These are phyloP conservation scores for Glaciozyma antarctica DNA, from an alignment of 768 basidiomycete species.

Conservation along the genomic window DNA sequence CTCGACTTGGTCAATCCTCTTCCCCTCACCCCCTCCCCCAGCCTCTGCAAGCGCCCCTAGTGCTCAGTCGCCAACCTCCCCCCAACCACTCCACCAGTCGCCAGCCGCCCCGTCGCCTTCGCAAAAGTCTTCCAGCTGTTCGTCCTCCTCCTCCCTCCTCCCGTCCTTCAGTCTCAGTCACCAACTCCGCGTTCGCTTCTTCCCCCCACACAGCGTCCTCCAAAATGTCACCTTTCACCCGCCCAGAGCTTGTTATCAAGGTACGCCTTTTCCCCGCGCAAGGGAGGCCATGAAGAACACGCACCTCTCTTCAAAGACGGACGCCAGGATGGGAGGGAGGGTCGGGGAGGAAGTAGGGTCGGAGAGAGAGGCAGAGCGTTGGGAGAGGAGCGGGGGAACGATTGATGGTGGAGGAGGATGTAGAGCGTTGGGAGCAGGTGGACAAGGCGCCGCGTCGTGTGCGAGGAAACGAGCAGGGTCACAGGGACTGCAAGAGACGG, in stretches of 20 bases:
- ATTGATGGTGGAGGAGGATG: not conserved
- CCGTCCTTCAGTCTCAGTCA: too few species aligned
- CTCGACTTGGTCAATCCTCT: not conserved
- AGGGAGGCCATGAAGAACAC: not conserved
- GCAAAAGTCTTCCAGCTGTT: too few species aligned
- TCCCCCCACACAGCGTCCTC: too few species aligned
- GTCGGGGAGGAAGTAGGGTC: not conserved
- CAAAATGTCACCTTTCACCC: not conserved
- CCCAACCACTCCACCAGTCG: not conserved
- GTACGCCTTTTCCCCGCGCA: not conserved
- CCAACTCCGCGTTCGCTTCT: too few species aligned
- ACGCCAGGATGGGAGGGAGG: not conserved
- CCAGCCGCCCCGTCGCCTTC: too few species aligned
- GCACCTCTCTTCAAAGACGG: not conserved
- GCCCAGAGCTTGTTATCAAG: constrained; percentile 26
- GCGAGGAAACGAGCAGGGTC: not conserved
- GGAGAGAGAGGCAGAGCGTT: not conserved
- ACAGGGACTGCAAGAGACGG: not conserved
- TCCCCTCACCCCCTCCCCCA: too few species aligned
- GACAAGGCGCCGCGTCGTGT: not conserved
- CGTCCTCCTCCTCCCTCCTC: too few species aligned
- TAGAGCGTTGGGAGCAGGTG: not conserved
- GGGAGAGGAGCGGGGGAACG: not conserved
- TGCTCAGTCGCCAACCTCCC: too few species aligned
- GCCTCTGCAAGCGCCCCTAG: too few species aligned